Conservation (phyloP, 805 yeast species). For the Torulaspora maleeae region DNA sequence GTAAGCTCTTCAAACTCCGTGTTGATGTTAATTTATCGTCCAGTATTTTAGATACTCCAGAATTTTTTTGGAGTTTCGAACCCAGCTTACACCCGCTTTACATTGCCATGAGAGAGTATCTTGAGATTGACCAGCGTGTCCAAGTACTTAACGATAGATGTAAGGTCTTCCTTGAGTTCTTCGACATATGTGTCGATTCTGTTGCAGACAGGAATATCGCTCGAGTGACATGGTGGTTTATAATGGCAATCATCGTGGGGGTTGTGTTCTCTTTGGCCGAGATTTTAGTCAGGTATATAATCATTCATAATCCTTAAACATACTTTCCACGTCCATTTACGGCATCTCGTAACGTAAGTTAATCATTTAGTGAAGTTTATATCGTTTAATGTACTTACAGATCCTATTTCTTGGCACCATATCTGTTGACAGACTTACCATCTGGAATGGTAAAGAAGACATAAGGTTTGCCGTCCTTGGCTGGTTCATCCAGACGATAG, state of each 20-base stretch:
- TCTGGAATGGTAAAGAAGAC: constrained; percentile 93
- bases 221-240: constrained; percentile 84
- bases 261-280: constrained; percentile 73
- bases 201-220: constrained; percentile 91
- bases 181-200: constrained; percentile 88
- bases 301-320: constrained; percentile 35
- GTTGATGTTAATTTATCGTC: constrained; percentile 92
- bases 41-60: constrained; percentile 90
- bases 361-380: background rate
- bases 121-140: constrained; percentile 92
- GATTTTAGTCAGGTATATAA: constrained; percentile 53
- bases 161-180: constrained; percentile 87
- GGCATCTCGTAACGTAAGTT: background rate
- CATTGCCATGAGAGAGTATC: constrained; percentile 80
- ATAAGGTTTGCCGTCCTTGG: constrained; percentile 55
- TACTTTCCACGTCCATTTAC: background rate
- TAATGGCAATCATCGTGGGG: constrained; percentile 72
- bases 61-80: constrained; percentile 92
- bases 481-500: constrained; percentile 67
- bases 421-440: constrained; percentile 76
- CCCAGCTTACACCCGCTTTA: constrained; percentile 94
- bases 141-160: constrained; percentile 91
- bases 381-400: background rate
- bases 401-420: constrained; percentile 59
- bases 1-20: constrained; percentile 80